phyloP scores from a whole-genome alignment of 345 rosid species.

The Conringia planisiliqua region DNA sequence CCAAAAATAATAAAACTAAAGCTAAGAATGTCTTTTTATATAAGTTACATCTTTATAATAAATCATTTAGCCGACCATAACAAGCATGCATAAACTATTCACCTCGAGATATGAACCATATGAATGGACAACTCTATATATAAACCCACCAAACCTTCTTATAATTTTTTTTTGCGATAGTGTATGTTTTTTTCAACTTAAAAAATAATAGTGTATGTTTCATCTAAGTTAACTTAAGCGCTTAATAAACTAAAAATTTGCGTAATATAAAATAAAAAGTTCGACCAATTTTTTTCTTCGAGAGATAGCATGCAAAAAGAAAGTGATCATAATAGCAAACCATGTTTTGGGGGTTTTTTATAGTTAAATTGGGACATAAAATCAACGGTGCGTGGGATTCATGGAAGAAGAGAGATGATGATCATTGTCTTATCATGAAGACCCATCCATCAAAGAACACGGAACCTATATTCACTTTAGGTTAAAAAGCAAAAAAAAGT shows the following conservation, averaged over 20 bases:
- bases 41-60: neutral
- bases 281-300: neutral
- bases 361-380: neutral
- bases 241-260: neutral
- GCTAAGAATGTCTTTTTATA: neutral
- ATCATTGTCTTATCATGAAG: conserved; percentile 38
- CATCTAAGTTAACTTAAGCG: neutral
- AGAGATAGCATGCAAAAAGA: neutral
- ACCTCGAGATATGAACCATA: conserved; percentile 15
- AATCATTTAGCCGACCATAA: conserved; percentile 13
- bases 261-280: neutral
- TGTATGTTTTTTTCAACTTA: too few species aligned
- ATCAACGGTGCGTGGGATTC: conserved; percentile 5
- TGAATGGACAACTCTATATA: conserved; percentile 8
- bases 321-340: neutral
- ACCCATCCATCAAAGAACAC: conserved; percentile 29
- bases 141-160: conserved; percentile 2
- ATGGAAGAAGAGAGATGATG: conserved; percentile 21
- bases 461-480: conserved; percentile 20
- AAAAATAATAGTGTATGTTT: neutral
- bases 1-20: neutral
- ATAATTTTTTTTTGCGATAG: neutral
- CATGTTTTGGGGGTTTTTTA: neutral
- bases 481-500: conserved; percentile 12
- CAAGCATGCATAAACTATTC: conserved; percentile 8